Percentiles rank a stretch among this genome's conserved stretches.
These are phyloP conservation scores for Aspergillus sclerotioniger DNA, from an alignment of 495 filamentous ascomycete genomes.

Conservation along the genomic window DNA sequence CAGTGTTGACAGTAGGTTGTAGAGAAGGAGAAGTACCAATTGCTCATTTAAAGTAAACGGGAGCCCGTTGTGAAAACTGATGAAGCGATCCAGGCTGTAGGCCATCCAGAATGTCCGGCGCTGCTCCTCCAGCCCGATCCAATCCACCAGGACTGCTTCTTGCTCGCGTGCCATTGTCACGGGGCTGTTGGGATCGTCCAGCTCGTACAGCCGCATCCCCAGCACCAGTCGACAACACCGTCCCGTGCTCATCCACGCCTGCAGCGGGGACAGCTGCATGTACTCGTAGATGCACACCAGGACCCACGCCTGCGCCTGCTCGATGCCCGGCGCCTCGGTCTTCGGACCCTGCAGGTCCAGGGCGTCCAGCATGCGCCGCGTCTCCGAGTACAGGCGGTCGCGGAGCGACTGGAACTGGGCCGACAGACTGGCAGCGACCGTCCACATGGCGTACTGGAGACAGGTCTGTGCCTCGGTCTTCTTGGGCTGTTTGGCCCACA, in stretches of 20 bases:
- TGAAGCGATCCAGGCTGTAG: constrained; percentile 52
- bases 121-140: constrained; percentile 45
- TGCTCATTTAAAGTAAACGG: constrained; percentile 52
- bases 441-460: constrained; percentile 58
- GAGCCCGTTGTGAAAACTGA: constrained; percentile 44
- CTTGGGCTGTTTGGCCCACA: constrained; percentile 29
- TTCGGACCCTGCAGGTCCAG: constrained; percentile 14
- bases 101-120: constrained; percentile 57
- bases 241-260: constrained; percentile 54
- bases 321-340: constrained; percentile 18
- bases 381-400: constrained; percentile 47
- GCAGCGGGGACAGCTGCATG: constrained; percentile 41
- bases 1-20: neutral
- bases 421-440: constrained; percentile 50
- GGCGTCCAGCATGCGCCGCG: constrained; percentile 41
- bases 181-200: constrained; percentile 36
- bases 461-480: constrained; percentile 36
- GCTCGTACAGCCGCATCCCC: constrained; percentile 46
- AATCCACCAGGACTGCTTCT: constrained; percentile 17
- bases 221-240: constrained; percentile 54
- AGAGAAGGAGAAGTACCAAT: constrained; percentile 32
- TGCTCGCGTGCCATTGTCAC: constrained; percentile 14
- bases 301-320: constrained; percentile 56
- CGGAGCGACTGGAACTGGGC: constrained; percentile 49
- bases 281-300: constrained; percentile 54